Evolutionary conservation across 2,329 filamentous ascomycete genomes (phyloP).

Genomic region (Purpureocillium lavendulum): DNA sequence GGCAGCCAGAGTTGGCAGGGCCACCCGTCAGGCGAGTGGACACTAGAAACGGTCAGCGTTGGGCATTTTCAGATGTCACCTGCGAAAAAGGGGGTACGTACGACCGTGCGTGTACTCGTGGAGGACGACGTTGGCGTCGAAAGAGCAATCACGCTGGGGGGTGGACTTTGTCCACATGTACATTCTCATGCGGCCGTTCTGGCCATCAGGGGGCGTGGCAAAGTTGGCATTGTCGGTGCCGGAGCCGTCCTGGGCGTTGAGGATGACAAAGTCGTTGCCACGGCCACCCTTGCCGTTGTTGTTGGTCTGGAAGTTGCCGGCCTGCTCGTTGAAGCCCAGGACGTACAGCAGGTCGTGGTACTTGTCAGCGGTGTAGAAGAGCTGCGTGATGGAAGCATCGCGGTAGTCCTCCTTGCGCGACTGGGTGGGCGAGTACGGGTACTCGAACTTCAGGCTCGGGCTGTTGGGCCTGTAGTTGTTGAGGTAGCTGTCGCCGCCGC

Average conservation of each 20-base stretch:
- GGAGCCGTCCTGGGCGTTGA: slow-evolving; percentile 48
- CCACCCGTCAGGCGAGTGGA: slow-evolving; percentile 52
- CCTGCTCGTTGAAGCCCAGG: slow-evolving; percentile 48
- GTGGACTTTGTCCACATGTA: slow-evolving; percentile 43
- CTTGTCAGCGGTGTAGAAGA: slow-evolving; percentile 52
- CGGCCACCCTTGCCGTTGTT: slow-evolving; percentile 45
- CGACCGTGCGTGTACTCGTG: slow-evolving; percentile 49
- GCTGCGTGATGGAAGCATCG: slow-evolving; percentile 48
- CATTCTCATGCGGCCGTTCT: slow-evolving; percentile 48
- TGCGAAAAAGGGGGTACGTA: slow-evolving; percentile 15
- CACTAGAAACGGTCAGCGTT: slow-evolving; percentile 22
- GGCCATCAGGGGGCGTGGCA: slow-evolving; percentile 42
- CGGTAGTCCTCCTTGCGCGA: slow-evolving; percentile 32
- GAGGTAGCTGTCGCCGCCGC: slow-evolving; percentile 25
- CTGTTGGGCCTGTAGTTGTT: slow-evolving; percentile 38
- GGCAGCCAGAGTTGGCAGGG: slow-evolving; percentile 41
- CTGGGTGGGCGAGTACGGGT: slow-evolving; percentile 26
- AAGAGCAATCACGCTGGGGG: slow-evolving; percentile 43
- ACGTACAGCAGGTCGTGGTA: slow-evolving; percentile 51
- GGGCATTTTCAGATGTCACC: too few relatives aligned
- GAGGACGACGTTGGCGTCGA: slow-evolving; percentile 51
- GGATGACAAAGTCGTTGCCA: slow-evolving; percentile 43
- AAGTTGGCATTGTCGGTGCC: slow-evolving; percentile 51
- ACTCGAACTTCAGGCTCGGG: slow-evolving; percentile 35
- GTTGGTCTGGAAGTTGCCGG: slow-evolving; percentile 52